These are phyloP conservation scores for Pythium sukuiense DNA, from an alignment of 352 stramenopile species.

Conservation along the genomic window DNA sequence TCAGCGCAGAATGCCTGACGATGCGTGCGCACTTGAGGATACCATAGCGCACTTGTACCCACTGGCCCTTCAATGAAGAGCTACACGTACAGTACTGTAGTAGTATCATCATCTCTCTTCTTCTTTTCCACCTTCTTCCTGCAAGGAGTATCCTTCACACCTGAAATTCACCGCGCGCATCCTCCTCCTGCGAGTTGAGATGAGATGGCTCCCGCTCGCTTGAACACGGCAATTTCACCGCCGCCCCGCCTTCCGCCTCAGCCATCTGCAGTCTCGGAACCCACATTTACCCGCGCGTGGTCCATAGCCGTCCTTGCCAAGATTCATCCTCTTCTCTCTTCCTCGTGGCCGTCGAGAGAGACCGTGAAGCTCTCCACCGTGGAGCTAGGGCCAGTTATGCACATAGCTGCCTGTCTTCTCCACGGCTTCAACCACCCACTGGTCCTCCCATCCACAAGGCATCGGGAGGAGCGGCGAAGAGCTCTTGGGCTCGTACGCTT, in stretches of 20 bases:
- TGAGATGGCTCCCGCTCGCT: background rate
- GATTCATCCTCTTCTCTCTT: background rate
- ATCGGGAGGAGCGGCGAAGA: background rate
- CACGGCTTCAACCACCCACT: background rate
- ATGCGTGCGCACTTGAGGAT: too few relatives aligned
- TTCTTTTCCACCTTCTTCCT: background rate
- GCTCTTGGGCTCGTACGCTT: background rate
- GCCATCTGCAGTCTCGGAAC: background rate
- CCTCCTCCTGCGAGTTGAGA: background rate
- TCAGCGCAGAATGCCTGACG: background rate
- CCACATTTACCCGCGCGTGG: background rate
- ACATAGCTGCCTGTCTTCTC: background rate
- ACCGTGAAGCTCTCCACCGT: too few relatives aligned
- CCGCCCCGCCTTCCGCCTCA: background rate
- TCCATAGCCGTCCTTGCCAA: background rate
- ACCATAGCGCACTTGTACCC: too few relatives aligned
- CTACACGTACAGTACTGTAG: background rate
- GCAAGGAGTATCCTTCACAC: background rate
- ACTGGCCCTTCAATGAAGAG: too few relatives aligned
- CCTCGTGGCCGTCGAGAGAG: too few relatives aligned
- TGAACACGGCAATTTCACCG: background rate
- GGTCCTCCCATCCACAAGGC: too few relatives aligned
- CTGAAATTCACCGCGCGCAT: background rate
- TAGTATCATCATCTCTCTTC: background rate
- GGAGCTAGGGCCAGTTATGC: background rate